phyloP scores from a whole-genome alignment of 768 basidiomycete species.

The Mrakia blollopis region DNA sequence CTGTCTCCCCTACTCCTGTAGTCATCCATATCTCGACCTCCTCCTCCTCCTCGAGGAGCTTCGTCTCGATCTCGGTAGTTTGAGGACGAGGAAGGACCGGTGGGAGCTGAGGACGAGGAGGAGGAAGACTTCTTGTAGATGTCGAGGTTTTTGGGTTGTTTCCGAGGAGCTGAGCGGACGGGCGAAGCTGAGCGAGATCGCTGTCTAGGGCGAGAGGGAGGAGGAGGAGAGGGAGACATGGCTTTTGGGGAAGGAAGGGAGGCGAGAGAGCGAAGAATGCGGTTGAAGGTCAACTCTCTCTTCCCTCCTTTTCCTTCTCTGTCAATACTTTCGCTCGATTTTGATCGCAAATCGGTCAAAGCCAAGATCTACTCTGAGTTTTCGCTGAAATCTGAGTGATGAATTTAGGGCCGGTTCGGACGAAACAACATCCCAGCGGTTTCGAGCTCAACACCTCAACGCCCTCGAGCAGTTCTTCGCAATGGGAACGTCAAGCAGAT shows the following conservation, averaged over 20 bases:
- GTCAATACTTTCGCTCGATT: too few relatives aligned
- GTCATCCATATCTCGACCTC: conserved; percentile 36
- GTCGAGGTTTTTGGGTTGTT: conserved; percentile 42
- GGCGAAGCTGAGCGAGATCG: conserved; percentile 23
- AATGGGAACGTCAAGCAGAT: too few relatives aligned
- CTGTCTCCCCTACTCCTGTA: conserved; percentile 37
- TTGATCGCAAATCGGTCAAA: too few relatives aligned
- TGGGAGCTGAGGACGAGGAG: conserved; percentile 33
- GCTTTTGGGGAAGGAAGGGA: not conserved
- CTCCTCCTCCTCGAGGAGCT: not conserved
- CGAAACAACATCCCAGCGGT: too few relatives aligned
- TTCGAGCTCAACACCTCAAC: too few relatives aligned
- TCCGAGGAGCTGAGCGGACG: conserved; percentile 14
- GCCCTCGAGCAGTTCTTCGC: too few relatives aligned
- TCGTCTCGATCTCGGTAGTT: conserved; percentile 35
- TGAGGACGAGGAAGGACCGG: conserved; percentile 7
- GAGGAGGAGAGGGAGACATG: conserved; percentile 15
- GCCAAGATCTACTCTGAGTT: too few relatives aligned
- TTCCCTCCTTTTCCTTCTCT: not conserved
- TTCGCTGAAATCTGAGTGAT: too few relatives aligned
- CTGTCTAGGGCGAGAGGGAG: conserved; percentile 10
- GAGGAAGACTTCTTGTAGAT: conserved; percentile 43
- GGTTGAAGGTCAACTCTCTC: not conserved
- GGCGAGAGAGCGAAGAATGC: too few relatives aligned
- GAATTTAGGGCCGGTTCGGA: too few relatives aligned